phyloP scores from a whole-genome alignment of 805 yeast species.

The Kodamaea leandrae region DNA sequence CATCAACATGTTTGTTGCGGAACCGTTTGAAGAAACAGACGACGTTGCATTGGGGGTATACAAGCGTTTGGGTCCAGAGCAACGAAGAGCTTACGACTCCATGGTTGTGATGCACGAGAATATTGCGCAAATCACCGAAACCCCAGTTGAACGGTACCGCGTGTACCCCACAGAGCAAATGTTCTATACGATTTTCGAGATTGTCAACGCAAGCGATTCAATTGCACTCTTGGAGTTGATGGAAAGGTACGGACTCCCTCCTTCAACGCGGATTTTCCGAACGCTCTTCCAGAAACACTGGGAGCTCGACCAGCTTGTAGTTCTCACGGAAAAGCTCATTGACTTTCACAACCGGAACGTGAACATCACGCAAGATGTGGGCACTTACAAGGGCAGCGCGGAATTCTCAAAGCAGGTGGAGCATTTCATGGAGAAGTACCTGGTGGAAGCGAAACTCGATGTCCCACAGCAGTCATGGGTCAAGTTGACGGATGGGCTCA shows the following conservation, averaged over 20 bases:
- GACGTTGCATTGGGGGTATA: slow-evolving; percentile 15
- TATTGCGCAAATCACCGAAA: slow-evolving; percentile 15
- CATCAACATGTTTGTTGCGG: slow-evolving; percentile 8
- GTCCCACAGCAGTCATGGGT: slow-evolving; percentile 12
- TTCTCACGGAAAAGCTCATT: slow-evolving; percentile 3
- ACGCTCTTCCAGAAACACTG: slow-evolving; percentile 15
- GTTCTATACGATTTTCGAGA: slow-evolving; percentile 20
- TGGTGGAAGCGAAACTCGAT: not conserved
- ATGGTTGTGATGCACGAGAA: slow-evolving; percentile 16
- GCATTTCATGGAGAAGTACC: slow-evolving; percentile 15
- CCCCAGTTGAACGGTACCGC: slow-evolving; percentile 7
- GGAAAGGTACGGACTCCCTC: slow-evolving; percentile 24
- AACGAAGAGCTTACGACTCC: slow-evolving; percentile 16
- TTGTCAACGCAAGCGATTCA: slow-evolving; percentile 1
- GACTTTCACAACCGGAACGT: slow-evolving; percentile 2
- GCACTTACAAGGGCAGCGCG: not conserved
- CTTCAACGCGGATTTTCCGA: slow-evolving; percentile 30
- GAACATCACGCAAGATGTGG: slow-evolving; percentile 5
- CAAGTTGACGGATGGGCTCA: slow-evolving; percentile 22
- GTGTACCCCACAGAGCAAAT: slow-evolving; percentile 27
- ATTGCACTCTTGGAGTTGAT: slow-evolving; percentile 18
- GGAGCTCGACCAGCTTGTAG: not conserved
- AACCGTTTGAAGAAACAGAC: not conserved
- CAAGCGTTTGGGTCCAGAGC: slow-evolving; percentile 23
- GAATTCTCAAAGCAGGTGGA: slow-evolving; percentile 12